phyloP scores from a whole-genome alignment of 2,329 filamentous ascomycete species.

The Neophaeococcomyces aloes region DNA sequence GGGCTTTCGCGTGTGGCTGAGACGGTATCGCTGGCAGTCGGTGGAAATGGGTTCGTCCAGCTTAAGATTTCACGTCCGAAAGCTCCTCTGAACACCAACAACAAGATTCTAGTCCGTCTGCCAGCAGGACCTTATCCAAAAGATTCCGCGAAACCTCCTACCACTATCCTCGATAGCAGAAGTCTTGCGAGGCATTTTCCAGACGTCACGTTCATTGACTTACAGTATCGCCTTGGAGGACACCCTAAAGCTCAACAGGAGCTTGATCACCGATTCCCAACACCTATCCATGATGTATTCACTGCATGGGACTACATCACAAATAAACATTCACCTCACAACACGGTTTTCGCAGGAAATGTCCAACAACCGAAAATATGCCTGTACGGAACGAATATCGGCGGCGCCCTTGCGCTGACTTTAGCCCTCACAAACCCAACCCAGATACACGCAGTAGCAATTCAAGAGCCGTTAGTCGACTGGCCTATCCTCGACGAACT shows the following conservation, averaged over 20 bases:
- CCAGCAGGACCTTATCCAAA: slow-evolving; percentile 8
- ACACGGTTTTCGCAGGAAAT: slow-evolving; percentile 2
- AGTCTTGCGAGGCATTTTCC: background rate
- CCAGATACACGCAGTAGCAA: slow-evolving; percentile 26
- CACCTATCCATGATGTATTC: slow-evolving; percentile 23
- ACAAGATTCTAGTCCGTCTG: slow-evolving; percentile 9
- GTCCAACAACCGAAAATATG: slow-evolving; percentile 14
- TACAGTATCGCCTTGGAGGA: slow-evolving; percentile 9
- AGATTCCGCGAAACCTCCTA: background rate
- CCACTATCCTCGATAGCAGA: background rate
- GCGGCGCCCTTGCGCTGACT: slow-evolving; percentile 34
- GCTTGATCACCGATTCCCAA: slow-evolving; percentile 16
- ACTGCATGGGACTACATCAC: slow-evolving; percentile 18
- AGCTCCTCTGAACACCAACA: background rate
- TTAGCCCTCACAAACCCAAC: slow-evolving; percentile 32
- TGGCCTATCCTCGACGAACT: slow-evolving; percentile 29
- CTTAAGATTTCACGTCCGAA: slow-evolving; percentile 2
- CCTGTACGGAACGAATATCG: slow-evolving; percentile 28
- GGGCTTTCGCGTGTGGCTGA: background rate
- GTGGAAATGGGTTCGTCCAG: slow-evolving; percentile 9
- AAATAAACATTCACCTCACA: background rate
- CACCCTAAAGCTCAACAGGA: background rate
- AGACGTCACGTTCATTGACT: background rate
- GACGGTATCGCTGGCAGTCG: slow-evolving; percentile 7
- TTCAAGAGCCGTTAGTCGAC: slow-evolving; percentile 25